These are phyloP conservation scores for Dactylonectria macrodidyma DNA, from an alignment of 2,329 filamentous ascomycete species.

Conservation along the genomic window DNA sequence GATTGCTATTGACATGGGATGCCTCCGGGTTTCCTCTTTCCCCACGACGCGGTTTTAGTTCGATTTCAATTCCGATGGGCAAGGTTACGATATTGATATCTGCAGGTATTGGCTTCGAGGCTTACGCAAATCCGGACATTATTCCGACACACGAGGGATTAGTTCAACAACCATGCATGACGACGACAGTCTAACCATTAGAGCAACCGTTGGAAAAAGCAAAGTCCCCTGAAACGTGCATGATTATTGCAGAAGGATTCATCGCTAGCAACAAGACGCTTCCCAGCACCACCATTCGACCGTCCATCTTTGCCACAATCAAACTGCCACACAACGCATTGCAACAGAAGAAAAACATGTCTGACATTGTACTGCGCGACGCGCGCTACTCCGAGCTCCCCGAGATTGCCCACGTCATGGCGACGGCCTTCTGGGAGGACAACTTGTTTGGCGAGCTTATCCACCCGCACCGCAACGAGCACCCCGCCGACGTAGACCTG, in stretches of 20 bases:
- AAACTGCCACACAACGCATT: background rate
- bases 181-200: background rate
- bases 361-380: constrained; percentile 33
- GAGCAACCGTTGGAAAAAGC: background rate
- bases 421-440: constrained; percentile 53
- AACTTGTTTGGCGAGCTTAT: constrained; percentile 53
- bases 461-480: constrained; percentile 51
- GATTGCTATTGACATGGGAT: too few species aligned
- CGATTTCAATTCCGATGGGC: too few species aligned
- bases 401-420: constrained; percentile 48
- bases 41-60: too few species aligned
- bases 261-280: constrained; percentile 9
- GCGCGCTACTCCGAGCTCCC: constrained; percentile 45
- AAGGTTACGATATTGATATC: too few species aligned
- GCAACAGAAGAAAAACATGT: constrained; percentile 21
- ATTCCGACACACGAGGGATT: background rate
- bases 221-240: constrained; percentile 25
- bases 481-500: constrained; percentile 49
- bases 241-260: constrained; percentile 8
- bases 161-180: background rate
- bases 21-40: too few species aligned
- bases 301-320: constrained; percentile 9
- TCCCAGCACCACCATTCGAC: constrained; percentile 12
- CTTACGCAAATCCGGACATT: too few species aligned
- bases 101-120: too few species aligned